phyloP scores from a whole-genome alignment of 306 rosid genomes.

The Lagenaria siceraria region DNA sequence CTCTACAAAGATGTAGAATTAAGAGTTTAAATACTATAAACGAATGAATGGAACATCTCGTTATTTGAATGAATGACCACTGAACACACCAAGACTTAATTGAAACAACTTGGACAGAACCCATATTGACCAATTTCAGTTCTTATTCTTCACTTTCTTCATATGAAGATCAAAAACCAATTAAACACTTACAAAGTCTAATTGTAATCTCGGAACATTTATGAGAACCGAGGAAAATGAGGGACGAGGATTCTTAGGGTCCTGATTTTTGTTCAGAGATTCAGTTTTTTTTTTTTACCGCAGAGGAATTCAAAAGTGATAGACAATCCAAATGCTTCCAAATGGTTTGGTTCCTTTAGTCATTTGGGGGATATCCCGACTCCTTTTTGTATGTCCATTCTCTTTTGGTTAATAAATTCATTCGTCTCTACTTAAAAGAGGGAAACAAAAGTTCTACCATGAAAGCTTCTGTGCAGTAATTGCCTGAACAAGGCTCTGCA shows the following conservation, averaged over 20 bases:
- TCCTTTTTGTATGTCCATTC: neutral
- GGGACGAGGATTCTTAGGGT: neutral
- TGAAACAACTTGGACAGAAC: neutral
- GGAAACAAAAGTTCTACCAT: neutral
- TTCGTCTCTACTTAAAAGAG: neutral
- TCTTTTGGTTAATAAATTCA: neutral
- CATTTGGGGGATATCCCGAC: neutral
- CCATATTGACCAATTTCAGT: neutral
- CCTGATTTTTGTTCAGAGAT: neutral
- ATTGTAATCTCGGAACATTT: neutral
- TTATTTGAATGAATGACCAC: neutral
- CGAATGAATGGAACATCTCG: neutral
- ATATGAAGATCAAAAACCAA: neutral
- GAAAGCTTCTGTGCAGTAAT: neutral
- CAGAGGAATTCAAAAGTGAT: neutral
- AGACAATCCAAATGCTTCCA: neutral
- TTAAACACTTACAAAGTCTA: neutral
- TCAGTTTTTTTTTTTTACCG: neutral
- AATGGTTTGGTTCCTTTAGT: neutral
- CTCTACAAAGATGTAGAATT: neutral
- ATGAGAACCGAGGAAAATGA: neutral
- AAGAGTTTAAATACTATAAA: neutral
- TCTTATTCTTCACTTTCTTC: neutral
- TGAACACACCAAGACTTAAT: neutral
- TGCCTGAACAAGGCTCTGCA: neutral